Base-by-base conservation (phyloP, 257 asterid species). In the Jacaranda copaia region DNA sequence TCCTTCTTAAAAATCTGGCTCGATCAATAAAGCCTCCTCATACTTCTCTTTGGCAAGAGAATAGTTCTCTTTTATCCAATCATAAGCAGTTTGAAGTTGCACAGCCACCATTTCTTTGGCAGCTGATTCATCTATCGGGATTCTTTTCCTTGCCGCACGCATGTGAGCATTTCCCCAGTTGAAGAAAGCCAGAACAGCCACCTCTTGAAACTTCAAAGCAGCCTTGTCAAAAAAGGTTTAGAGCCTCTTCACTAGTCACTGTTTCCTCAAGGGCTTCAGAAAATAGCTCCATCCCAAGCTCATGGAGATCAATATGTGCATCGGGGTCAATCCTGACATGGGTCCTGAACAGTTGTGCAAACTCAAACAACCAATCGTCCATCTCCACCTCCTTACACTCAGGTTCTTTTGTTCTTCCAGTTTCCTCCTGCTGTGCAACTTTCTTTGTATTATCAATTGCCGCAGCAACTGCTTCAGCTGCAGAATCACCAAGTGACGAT, bases 291-390 rank as follows among this genome's bases (percentile, higher is more conserved):
- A 90, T 86, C 4, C 96, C 96, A 19, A 88, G 84, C 77, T 88
- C 96, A 70, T 88, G 93, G 73, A 90, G 78, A 77, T 89, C 95
- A n/a, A 88, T 79, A 68, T 89, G 92, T 57, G 92, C 91, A 82
- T 89, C 95, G 3, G 92, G 82, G 76, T 88, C 92, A 39, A 89
- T 88, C 49, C 95, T 91, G 0, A 89, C 92, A 77, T 88, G 95
- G 25, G 88, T 83, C 42, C 91, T 81, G 86, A 88, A 89, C 61
- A 89, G 83, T 77, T 88, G 95, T 3, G 95, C 95, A 79, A 89
- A 89, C 79, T 89, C 95, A 69, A 86, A 89, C 43, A 89, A 74
- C 95, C 95, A 89, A 77, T 87, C 94, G 67, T 89, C 94, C 88
- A 87, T 89, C 84, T 87, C 94, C 74, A 87, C 92, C 73, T 89